Evolutionary conservation across 768 basidiomycete genomes (phyloP), one percentile per base, ranked within the genome.

Genomic region (Cystobasidium ongulense): DNA sequence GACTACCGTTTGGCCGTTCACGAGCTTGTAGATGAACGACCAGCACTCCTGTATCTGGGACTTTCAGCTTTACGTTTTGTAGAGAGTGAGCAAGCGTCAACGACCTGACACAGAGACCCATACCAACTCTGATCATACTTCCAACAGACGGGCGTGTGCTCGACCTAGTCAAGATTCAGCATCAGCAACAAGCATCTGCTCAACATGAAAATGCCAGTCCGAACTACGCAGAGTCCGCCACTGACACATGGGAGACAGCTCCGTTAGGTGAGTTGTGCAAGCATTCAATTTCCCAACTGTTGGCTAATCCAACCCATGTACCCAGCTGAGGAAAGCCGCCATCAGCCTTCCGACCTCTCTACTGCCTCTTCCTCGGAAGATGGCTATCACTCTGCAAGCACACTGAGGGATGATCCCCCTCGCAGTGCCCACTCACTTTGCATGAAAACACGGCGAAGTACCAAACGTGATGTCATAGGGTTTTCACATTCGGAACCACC

Each of bases 21-120:
- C 29, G 68, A 71, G 36, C 52, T 35, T 3, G 68, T 71, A 15
- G 68, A 71, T 38, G 54, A 35, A 1, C 10, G 27, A 4, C 68
- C 68, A 8, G 29, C 50, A 10, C 36, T 57, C 27, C 68, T 71
- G 29, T 71, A 31, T 53, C 68, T 71, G 27, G 68, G 68, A 31
- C 35, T 71, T 18, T 57, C 53, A 1, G 68, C 68, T 4, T 36
- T 71, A 35, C 68, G 68, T 11, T 61, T 71, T 25, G 36, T 71
- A 11, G 68, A 71, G 54, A 46, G 54, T 71, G 68, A 61, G 53
- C 27, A 31, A 11, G 65, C 63, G 11, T 21, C 57, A n/a, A 11
- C 31, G 57, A 11, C 57, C n/a, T 59, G 11, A n/a, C 13, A 59
- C 25, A 59, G 57, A 21, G 25, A 29, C 31, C 13, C 13, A 11